These are phyloP conservation scores for Kwoniella sp. DNA, from an alignment of 768 basidiomycete genomes.

Conservation along the genomic window DNA sequence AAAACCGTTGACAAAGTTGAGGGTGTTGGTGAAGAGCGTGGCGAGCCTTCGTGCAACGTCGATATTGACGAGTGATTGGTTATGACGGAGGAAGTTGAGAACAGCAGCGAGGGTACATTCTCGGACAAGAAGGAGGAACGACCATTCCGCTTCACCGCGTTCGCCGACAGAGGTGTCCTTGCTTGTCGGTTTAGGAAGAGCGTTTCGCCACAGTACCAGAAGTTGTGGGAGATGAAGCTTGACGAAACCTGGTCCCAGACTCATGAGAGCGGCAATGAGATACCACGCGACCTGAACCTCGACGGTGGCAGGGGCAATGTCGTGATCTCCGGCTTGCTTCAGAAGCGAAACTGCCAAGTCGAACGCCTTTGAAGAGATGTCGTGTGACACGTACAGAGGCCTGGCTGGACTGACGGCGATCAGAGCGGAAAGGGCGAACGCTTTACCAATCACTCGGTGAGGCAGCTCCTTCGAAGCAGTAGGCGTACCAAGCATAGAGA, in stretches of 20 bases:
- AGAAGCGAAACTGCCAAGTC: constrained; percentile 87
- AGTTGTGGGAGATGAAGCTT: constrained; percentile 90
- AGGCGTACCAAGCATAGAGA: constrained; percentile 72
- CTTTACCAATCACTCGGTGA: constrained; percentile 76
- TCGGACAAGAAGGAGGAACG: constrained; percentile 84
- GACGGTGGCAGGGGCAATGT: constrained; percentile 74
- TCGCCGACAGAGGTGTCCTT: constrained; percentile 73
- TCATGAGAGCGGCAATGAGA: constrained; percentile 83
- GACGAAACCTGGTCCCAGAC: constrained; percentile 89
- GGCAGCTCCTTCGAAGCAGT: constrained; percentile 71
- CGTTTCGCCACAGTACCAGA: constrained; percentile 94
- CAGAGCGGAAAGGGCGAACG: constrained; percentile 84
- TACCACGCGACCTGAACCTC: constrained; percentile 96
- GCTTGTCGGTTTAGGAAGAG: constrained; percentile 88
- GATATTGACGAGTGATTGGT: constrained; percentile 73
- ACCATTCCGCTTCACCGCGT: constrained; percentile 78
- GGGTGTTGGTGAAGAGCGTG: constrained; percentile 81
- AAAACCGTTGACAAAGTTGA: constrained; percentile 87
- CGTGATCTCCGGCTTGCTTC: constrained; percentile 88
- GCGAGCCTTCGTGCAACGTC: constrained; percentile 89
- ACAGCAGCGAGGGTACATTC: constrained; percentile 89
- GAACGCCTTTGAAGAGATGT: constrained; percentile 82
- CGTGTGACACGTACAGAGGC: constrained; percentile 92
- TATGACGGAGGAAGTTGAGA: constrained; percentile 81
- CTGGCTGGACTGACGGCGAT: constrained; percentile 82